These are phyloP conservation scores for Zygosaccharomyces bailii DNA, from an alignment of 805 yeast genomes.

Conservation along the genomic window DNA sequence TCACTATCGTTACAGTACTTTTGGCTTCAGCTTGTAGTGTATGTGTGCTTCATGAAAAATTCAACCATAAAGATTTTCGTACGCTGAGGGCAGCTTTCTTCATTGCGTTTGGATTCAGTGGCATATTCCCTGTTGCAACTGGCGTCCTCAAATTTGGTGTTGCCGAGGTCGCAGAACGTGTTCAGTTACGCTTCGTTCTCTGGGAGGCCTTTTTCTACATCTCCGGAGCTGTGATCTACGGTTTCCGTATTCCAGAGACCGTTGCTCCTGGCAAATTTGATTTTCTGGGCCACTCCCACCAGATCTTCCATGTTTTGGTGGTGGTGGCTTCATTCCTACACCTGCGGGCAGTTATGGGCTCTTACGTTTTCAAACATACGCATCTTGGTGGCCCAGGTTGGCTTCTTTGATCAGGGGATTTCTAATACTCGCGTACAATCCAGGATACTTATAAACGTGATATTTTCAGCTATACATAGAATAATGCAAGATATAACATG, in stretches of 20 bases:
- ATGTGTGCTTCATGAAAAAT: constrained; percentile 62
- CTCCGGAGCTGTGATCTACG: constrained; percentile 74
- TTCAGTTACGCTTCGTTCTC: constrained; percentile 58
- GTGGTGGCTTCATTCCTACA: constrained; percentile 76
- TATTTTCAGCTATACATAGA: background rate
- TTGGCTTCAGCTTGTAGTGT: constrained; percentile 62
- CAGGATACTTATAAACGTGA: background rate
- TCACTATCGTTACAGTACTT: constrained; percentile 42
- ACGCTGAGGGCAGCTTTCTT: constrained; percentile 76
- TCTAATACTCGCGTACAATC: background rate
- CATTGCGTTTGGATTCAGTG: constrained; percentile 72
- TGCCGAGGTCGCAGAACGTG: constrained; percentile 46
- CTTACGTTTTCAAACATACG: constrained; percentile 44
- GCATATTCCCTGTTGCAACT: constrained; percentile 61
- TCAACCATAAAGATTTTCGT: constrained; percentile 64
- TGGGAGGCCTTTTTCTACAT: constrained; percentile 73
- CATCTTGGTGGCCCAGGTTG: constrained; percentile 20
- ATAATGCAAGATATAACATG: background rate
- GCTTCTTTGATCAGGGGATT: background rate
- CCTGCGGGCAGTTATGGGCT: constrained; percentile 58
- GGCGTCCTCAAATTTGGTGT: constrained; percentile 53
- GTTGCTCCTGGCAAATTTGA: constrained; percentile 60
- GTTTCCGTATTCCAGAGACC: constrained; percentile 75
- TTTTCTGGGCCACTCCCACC: constrained; percentile 75
- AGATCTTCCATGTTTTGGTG: constrained; percentile 74